Evolutionary conservation across 2,329 filamentous ascomycete species (phyloP).

Genomic region (Zelopaecilomyces penicillatus): DNA sequence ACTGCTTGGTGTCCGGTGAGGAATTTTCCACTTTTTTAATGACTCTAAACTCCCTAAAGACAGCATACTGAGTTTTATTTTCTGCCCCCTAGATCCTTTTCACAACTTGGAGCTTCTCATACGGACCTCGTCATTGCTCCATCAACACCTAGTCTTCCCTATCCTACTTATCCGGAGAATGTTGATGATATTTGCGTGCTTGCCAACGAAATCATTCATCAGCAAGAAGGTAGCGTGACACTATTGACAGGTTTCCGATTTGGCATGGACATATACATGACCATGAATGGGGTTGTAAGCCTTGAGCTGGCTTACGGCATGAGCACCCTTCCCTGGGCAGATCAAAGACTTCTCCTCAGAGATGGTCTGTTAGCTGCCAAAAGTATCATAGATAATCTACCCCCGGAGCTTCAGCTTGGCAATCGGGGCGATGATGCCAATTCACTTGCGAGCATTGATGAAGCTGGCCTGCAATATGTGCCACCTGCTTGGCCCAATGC

Average conservation of each 20-base stretch:
- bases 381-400: slow-evolving; percentile 56
- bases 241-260: slow-evolving; percentile 73
- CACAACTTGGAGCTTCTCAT: slow-evolving; percentile 65
- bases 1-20: slow-evolving; percentile 62
- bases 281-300: slow-evolving; percentile 71
- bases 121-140: slow-evolving; percentile 68
- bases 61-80: not conserved
- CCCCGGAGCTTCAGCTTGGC: slow-evolving; percentile 57
- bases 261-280: slow-evolving; percentile 68
- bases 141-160: slow-evolving; percentile 64
- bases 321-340: slow-evolving; percentile 65
- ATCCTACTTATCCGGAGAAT: slow-evolving; percentile 72
- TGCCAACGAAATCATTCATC: slow-evolving; percentile 58
- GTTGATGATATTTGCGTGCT: slow-evolving; percentile 79
- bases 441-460: slow-evolving; percentile 33
- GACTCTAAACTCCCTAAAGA: not conserved
- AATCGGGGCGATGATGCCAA: slow-evolving; percentile 27
- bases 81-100: slow-evolving; percentile 50
- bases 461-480: slow-evolving; percentile 42
- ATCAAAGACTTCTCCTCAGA: slow-evolving; percentile 66
- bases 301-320: slow-evolving; percentile 77
- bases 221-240: slow-evolving; percentile 60
- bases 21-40: slow-evolving; percentile 1
- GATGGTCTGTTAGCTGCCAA: slow-evolving; percentile 65
- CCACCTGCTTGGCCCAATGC: slow-evolving; percentile 40